Evolutionary conservation across 495 filamentous ascomycete genomes (phyloP), one percentile per base, ranked within the genome.

Genomic region (Penicillium cataractarum): DNA sequence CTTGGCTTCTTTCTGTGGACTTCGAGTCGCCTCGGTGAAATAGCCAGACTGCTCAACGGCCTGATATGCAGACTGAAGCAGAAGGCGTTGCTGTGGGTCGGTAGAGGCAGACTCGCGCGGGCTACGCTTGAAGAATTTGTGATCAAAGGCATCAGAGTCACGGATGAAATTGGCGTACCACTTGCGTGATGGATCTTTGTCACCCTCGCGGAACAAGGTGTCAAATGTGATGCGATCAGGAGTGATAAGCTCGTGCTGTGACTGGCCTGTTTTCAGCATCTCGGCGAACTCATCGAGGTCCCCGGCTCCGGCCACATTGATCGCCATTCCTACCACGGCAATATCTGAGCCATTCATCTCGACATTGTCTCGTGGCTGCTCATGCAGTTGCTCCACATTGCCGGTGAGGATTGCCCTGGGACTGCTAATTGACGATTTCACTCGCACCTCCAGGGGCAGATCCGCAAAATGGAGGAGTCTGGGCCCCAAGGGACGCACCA

Each of bases 261-360:
- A 48, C 51, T 80, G 52, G 2, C 77, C 82, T 0, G 67, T 52
- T 21, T 66, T 68, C 1, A 84, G 62, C 3, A 83, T 50, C 0
- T 78, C 33, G 77, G 77, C 82, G 56, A 83, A 82, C 26, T 84
- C 76, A 0, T 76, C 72, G 1, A 80, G 40, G 40, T 81, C 72
- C 15, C 82, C 72, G 1, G 83, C 83, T 1, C 82, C 84, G 8
- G 83, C 76, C 0, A 80, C 71, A 1, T 80, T 76, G 53, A 73
- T 74, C 0, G 82, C 74, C 81, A 84, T 83, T 1, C 84, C 83
- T 21, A 86, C 69, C 6, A 86, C 74, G 2, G 83, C 83, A 55
- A 86, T 80, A 22, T 76, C 80, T 0, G 21, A 27, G 7, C 17
- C 24, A 29, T 51, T 51, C 9, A 29, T 17, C 9, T 9, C 0